Base-by-base conservation (phyloP, 768 basidiomycete species). In the Gelatoporia subvermispora region DNA sequence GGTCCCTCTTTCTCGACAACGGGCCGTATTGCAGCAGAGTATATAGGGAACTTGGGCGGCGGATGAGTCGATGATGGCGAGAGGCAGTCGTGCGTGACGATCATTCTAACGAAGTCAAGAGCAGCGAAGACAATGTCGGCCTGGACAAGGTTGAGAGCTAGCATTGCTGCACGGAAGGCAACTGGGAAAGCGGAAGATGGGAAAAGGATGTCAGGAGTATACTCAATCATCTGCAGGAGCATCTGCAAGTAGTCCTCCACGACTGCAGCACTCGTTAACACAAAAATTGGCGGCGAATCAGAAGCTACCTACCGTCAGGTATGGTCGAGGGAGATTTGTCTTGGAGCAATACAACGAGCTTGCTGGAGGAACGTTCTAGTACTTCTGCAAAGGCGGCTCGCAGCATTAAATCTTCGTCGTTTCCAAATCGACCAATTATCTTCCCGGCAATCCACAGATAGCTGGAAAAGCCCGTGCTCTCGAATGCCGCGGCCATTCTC, bases 361-460 rank as follows among this genome's bases (percentile, higher is more conserved):
- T 88, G 49, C 72, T 74, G 16, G 89, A 95, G 11, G 84, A 78
- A 36, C 78, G 72, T 59, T 95, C 93, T 59, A 86, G 93, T 34
- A 88, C 64, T 17, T 75, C 73, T 47, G 73, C 69, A 53, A 92
- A 77, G 7, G 85, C 70, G 5, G 60, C 66, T 28, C 79, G 78
- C 23, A 96, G 60, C 39, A 66, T 62, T 4, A 72, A 60, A 52
- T 84, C 75, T 31, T 79, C 75, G 48, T 82, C 81, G 40, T 81
- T 72, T 16, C 87, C 91, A 60, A 88, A 96, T 55, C 80, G 77
- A 25, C 74, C 73, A n/a, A 91, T 76, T 22, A 89, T 66, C 67
- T 97, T 97, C 38, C 92, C 88, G 24, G 82, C 84, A 50, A 98
- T 89, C 96, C 96, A 99, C 18, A 98, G 65, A 67, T 91, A 98